Conservation (phyloP, 805 yeast species). For the Candida parachauliodes region DNA sequence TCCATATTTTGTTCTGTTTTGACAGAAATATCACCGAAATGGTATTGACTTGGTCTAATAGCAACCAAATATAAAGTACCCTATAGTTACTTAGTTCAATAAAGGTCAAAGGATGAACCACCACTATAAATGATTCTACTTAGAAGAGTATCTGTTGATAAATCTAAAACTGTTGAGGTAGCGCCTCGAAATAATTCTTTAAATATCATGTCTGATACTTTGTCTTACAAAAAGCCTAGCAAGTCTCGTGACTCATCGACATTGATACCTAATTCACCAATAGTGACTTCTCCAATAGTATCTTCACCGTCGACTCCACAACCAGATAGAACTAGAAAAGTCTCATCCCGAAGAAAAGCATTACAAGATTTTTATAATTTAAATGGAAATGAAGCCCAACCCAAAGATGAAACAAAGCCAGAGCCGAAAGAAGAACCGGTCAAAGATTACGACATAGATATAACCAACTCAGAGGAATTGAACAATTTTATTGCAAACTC, state of each 20-base stretch:
- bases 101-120: too few relatives aligned
- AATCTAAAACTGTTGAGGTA: too few relatives aligned
- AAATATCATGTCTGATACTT: slow-evolving; percentile 1
- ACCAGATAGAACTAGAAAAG: slow-evolving; percentile 19
- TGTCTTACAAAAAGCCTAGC: slow-evolving; percentile 27
- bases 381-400: slow-evolving; percentile 4
- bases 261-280: not conserved
- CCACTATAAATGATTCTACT: too few relatives aligned
- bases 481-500: slow-evolving; percentile 18
- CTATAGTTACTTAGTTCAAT: too few relatives aligned
- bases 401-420: not conserved
- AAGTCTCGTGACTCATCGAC: slow-evolving; percentile 1
- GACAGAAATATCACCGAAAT: too few relatives aligned
- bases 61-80: too few relatives aligned
- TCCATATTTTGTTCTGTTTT: too few relatives aligned
- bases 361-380: slow-evolving; percentile 40
- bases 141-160: too few relatives aligned
- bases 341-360: slow-evolving; percentile 39
- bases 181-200: too few relatives aligned
- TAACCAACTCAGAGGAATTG: slow-evolving; percentile 16
- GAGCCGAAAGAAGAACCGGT: not conserved
- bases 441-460: not conserved
- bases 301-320: slow-evolving; percentile 3
- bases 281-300: slow-evolving; percentile 4
- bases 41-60: too few relatives aligned